Evolutionary conservation across 306 rosid genomes (phyloP), one percentile per base, ranked within the genome.

Genomic region (Pueraria montana): DNA sequence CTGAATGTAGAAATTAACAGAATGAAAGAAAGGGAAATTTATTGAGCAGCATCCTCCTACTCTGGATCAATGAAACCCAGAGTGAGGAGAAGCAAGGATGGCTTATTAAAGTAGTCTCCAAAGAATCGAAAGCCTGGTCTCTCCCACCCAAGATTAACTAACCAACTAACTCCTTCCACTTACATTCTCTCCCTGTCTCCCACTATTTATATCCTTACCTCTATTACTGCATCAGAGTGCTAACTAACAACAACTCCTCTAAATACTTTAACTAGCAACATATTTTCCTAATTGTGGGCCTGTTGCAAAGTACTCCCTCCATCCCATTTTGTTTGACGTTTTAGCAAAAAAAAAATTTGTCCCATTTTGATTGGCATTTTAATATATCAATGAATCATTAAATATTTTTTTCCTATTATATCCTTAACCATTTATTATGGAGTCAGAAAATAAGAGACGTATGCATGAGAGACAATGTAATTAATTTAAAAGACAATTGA

Each of bases 81-180:
- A n/a, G n/a, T n/a, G n/a, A n/a, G n/a, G n/a, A n/a, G n/a, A n/a
- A n/a, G n/a, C n/a, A n/a, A n/a, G n/a, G n/a, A 36, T 66, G 67
- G 61, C 66, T 65, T 50, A 78, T 49, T 65, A 78, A 26, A 52
- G 40, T 49, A 23, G 18, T 32, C 76, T 66, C 66, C 66, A 43
- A 50, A 26, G 81, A 45, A 61, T 45, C 13, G 9, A 45, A 53
- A 24, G 30, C 61, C 40, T 59, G 17, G 14, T 56, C 56, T 32
- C 70, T 76, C 69, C 80, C 56, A 58, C 69, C 70, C 56, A 40
- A 42, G 26, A 58, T 70, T 58, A 40, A 46, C 53, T 14, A 11
- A 58, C 26, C 16, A 58, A 45, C 69, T 42, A 36, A 42, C 45
- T 58, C 24, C 23, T 76, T 56, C 20, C 40, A 21, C 40, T 64